phyloP scores from a whole-genome alignment of 176 grass and related monocot species.

The Triticum timopheevii region DNA sequence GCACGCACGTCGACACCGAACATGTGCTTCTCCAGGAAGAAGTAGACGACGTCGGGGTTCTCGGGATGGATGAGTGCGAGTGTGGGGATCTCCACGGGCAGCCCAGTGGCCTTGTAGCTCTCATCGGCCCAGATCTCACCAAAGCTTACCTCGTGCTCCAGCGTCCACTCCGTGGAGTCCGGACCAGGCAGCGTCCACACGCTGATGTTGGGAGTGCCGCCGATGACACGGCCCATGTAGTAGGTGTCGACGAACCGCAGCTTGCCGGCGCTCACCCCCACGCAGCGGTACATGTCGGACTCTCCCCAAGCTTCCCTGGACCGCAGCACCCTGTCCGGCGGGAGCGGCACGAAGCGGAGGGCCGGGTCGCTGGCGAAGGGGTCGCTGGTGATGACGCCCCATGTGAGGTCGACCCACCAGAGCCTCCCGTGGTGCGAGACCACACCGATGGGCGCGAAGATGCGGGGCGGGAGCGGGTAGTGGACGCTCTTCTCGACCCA shows the following conservation, averaged over 20 bases:
- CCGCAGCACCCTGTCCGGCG: not conserved
- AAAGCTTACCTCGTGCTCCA: slow-evolving; percentile 5
- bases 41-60: slow-evolving; percentile 9
- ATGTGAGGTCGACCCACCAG: not conserved
- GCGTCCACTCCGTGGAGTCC: slow-evolving; percentile 7
- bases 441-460: not conserved
- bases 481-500: not conserved
- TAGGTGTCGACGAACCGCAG: slow-evolving; percentile 11
- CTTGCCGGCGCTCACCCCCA: slow-evolving; percentile 17
- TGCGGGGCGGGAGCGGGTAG: not conserved
- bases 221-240: not conserved
- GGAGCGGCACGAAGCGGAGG: not conserved
- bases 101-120: slow-evolving; percentile 24
- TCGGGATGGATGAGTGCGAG: slow-evolving; percentile 6
- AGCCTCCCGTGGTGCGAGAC: not conserved
- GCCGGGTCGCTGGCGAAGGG: not conserved
- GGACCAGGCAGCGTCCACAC: slow-evolving; percentile 8
- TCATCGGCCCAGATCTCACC: not conserved
- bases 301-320: not conserved
- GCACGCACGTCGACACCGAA: slow-evolving; percentile 17
- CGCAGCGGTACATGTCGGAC: not conserved
- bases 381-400: not conserved
- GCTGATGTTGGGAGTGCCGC: not conserved
- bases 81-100: not conserved
- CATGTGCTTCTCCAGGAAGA: slow-evolving; percentile 14